A percentile compares a stretch with the other conserved stretches of the same genome.
These are phyloP conservation scores for Eucalyptus lansdowneana DNA, from an alignment of 345 rosid genomes.

Conservation along the genomic window DNA sequence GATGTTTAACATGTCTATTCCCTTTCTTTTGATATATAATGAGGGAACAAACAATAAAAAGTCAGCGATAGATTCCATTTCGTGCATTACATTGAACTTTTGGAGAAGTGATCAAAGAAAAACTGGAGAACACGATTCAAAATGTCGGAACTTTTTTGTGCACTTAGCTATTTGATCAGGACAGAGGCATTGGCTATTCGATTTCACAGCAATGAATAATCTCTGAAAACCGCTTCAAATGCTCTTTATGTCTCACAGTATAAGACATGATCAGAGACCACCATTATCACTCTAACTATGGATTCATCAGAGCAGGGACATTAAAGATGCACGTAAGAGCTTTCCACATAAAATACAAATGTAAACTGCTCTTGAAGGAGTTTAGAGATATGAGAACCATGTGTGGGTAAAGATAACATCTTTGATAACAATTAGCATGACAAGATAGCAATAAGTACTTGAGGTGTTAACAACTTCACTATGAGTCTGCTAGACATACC, in stretches of 20 bases:
- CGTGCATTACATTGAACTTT: neutral
- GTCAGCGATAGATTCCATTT: neutral
- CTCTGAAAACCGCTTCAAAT: neutral
- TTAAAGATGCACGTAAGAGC: neutral
- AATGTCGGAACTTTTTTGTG: neutral
- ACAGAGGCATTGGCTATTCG: neutral
- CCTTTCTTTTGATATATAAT: neutral
- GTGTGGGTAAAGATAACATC: neutral
- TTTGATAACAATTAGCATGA: neutral
- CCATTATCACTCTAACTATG: neutral
- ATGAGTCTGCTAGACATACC: conserved; percentile 24
- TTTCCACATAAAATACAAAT: neutral
- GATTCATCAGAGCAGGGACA: neutral
- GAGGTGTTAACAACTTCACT: neutral
- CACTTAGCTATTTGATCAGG: neutral
- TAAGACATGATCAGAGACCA: neutral
- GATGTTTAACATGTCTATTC: neutral
- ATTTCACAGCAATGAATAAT: neutral
- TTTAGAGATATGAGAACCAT: neutral
- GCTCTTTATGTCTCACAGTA: neutral
- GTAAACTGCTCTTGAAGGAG: neutral
- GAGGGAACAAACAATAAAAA: neutral
- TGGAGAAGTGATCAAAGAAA: neutral
- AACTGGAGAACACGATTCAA: neutral
- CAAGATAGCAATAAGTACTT: neutral